phyloP scores from a whole-genome alignment of 2,329 filamentous ascomycete genomes.

The Colletotrichum gigasporum region DNA sequence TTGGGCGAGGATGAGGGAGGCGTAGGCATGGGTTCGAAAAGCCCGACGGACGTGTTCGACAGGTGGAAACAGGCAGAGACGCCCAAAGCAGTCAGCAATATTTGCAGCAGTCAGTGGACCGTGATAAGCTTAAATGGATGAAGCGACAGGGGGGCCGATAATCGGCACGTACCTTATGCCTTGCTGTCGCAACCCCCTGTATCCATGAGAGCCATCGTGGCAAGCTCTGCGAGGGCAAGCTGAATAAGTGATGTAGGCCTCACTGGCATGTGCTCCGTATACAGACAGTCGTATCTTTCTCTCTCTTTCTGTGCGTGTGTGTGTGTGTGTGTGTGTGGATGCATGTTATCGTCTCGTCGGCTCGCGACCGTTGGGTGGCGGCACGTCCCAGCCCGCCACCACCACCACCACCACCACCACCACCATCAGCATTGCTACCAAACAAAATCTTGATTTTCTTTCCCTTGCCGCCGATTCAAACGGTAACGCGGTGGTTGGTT shows the following conservation, averaged over 20 bases:
- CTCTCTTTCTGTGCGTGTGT: too few relatives aligned
- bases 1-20: background rate
- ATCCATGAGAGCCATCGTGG: too few relatives aligned
- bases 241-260: background rate
- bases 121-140: constrained; percentile 19
- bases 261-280: background rate
- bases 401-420: background rate
- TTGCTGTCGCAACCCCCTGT: background rate
- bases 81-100: background rate
- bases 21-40: background rate
- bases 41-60: too few relatives aligned
- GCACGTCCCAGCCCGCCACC: constrained; percentile 4
- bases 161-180: background rate
- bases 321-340: background rate
- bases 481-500: constrained; percentile 3
- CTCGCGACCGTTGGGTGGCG: background rate
- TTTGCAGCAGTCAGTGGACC: background rate
- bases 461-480: constrained; percentile 1
- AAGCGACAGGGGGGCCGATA: background rate
- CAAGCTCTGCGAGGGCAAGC: background rate
- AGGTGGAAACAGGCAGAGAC: background rate
- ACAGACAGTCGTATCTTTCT: too few relatives aligned
- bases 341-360: background rate
- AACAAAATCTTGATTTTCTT: constrained; percentile 1
- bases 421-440: background rate